Conservation (phyloP, 2,329 filamentous ascomycete genomes). For the Catunica adiposa region DNA sequence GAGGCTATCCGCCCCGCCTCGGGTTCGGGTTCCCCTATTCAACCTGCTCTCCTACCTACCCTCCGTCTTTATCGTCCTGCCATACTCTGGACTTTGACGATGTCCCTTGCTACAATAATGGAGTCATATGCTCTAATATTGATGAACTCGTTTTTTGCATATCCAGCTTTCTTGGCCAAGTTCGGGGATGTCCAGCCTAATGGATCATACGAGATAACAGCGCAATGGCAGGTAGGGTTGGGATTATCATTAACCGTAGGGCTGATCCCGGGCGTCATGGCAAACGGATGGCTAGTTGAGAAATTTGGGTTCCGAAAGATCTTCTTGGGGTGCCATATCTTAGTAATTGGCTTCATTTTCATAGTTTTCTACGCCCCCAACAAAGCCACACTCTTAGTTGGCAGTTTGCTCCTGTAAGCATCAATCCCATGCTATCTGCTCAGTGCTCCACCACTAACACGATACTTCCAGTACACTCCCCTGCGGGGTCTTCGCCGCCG, state of each 20-base stretch:
- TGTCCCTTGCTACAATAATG: slow-evolving; percentile 25
- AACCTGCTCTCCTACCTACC: neutral
- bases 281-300: slow-evolving; percentile 17
- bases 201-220: slow-evolving; percentile 16
- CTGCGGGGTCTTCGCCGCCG: slow-evolving; percentile 31
- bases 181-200: slow-evolving; percentile 17
- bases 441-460: neutral
- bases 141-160: slow-evolving; percentile 17
- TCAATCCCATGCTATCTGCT: neutral
- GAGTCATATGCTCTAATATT: slow-evolving; percentile 21
- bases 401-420: slow-evolving; percentile 24
- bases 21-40: neutral
- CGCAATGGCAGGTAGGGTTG: slow-evolving; percentile 16
- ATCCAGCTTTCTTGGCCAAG: slow-evolving; percentile 16
- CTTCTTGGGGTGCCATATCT: slow-evolving; percentile 27
- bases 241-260: slow-evolving; percentile 14
- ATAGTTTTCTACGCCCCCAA: slow-evolving; percentile 20
- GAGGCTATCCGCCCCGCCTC: neutral
- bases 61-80: slow-evolving; percentile 20
- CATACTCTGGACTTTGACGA: slow-evolving; percentile 23
- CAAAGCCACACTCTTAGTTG: slow-evolving; percentile 27
- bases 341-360: slow-evolving; percentile 18
- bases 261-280: slow-evolving; percentile 17
- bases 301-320: slow-evolving; percentile 26
- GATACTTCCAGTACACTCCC: slow-evolving; percentile 23